Evolutionary conservation across 495 filamentous ascomycete genomes (phyloP), one percentile per base, ranked within the genome.

Genomic region (Venustampulla echinocandica): DNA sequence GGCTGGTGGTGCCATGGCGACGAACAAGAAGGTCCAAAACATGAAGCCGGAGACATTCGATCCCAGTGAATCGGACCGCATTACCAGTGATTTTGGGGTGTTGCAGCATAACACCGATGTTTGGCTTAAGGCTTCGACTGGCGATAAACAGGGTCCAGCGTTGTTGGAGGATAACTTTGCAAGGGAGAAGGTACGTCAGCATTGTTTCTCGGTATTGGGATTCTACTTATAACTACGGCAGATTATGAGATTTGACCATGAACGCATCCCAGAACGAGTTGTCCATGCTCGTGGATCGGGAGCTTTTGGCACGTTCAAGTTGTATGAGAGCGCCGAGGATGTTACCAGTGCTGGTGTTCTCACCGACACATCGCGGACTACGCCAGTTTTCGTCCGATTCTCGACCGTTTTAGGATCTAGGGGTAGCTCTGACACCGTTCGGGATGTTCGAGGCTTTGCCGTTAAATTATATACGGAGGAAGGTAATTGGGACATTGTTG

Each of bases 191-290:
- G 84, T 86, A 44, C 44, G 64, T 41, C 19, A 17, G 40, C 18
- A 19, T 38, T 9, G 6, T 13, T 30, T 47, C 11, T 36, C n/a
- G n/a, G n/a, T n/a, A n/a, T n/a, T n/a, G n/a, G n/a, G n/a, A n/a
- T n/a, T n/a, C n/a, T n/a, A n/a, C n/a, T n/a, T n/a, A n/a, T n/a
- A n/a, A n/a, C n/a, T n/a, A n/a, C n/a, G n/a, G n/a, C n/a, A 88
- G 84, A 85, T 88, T 36, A 76, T 79, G 59, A 75, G 79, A 47
- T 90, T 94, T 58, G 86, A 92, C 56, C 86, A 92, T 53, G 87
- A 94, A 62, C 76, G 87, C 42, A 90, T 92, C 42, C 87, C 87
- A 2, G 87, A 93, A 64, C 73, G 89, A 42, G 87, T 93, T 11
- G 87, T 95, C 4, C 89, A 95, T 58, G 89, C 89, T 21, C 83